Conservation (phyloP, 495 filamentous ascomycete genomes). For the Daldinia vernicosa region DNA sequence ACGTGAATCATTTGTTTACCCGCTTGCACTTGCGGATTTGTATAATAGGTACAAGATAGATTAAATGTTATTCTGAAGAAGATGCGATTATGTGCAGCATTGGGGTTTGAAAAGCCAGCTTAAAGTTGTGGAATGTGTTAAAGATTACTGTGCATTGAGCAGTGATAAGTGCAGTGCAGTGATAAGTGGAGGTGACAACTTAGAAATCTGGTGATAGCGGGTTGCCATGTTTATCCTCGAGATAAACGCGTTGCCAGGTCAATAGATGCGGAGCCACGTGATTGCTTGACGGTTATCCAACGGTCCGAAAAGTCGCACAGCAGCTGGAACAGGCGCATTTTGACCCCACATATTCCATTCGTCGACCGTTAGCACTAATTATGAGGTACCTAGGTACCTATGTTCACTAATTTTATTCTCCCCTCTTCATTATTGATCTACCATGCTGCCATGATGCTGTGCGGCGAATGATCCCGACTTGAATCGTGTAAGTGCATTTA, state of each 20-base stretch:
- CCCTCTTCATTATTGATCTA: not conserved
- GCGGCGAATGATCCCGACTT: not conserved
- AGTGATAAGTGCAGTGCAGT: not conserved
- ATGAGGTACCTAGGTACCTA: not conserved
- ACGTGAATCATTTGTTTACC: constrained; percentile 35
- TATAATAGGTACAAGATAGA: not conserved
- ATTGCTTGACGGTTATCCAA: not conserved
- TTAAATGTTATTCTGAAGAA: not conserved
- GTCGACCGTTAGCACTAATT: not conserved
- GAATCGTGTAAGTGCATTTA: not conserved
- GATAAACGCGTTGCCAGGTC: constrained; percentile 40
- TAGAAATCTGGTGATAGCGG: constrained; percentile 14
- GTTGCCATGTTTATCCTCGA: constrained; percentile 37
- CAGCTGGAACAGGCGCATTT: not conserved
- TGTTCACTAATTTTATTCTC: not conserved
- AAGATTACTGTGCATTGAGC: not conserved
- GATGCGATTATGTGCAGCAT: constrained; percentile 1
- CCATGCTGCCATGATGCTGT: not conserved
- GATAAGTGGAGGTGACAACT: constrained; percentile 11
- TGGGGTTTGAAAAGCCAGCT: constrained; percentile 2
- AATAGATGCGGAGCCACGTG: constrained; percentile 29
- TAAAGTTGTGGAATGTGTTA: not conserved
- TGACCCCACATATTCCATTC: not conserved
- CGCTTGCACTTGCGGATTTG: not conserved
- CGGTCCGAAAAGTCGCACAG: not conserved